Percentiles rank a stretch among this genome's conserved stretches.
Evolutionary conservation across 2,329 filamentous ascomycete species (phyloP).

Genomic region (Fusarium temperatum): DNA sequence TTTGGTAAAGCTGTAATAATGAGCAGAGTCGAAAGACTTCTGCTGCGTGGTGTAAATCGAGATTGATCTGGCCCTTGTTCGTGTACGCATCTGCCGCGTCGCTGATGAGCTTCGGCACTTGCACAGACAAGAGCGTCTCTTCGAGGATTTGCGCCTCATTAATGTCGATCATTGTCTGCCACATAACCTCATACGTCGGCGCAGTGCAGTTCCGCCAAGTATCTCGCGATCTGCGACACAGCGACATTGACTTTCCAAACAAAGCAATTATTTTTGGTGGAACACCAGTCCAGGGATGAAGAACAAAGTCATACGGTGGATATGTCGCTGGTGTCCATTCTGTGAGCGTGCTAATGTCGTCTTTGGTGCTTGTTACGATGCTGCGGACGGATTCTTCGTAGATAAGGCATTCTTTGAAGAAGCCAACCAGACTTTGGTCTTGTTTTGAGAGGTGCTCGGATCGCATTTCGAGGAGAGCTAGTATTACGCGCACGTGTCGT

Average conservation of each 20-base stretch:
- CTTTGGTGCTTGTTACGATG: constrained; percentile 27
- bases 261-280: constrained; percentile 29
- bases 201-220: constrained; percentile 29
- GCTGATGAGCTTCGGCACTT: constrained; percentile 14
- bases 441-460: constrained; percentile 10
- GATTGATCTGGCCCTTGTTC: not conserved
- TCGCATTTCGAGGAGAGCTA: constrained; percentile 27
- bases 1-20: constrained; percentile 52
- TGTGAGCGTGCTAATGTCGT: constrained; percentile 30
- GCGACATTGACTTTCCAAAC: constrained; percentile 33
- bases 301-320: constrained; percentile 23
- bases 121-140: constrained; percentile 24
- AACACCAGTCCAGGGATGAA: constrained; percentile 34
- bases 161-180: constrained; percentile 33
- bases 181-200: constrained; percentile 32
- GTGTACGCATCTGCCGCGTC: not conserved
- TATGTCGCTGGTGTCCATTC: constrained; percentile 19
- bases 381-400: constrained; percentile 35
- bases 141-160: constrained; percentile 30
- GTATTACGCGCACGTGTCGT: constrained; percentile 29
- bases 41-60: constrained; percentile 47
- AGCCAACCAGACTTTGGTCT: constrained; percentile 17
- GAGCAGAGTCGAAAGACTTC: constrained; percentile 51
- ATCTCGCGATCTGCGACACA: constrained; percentile 32
- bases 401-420: constrained; percentile 34